Base-by-base conservation (phyloP, 2,329 filamentous ascomycete genomes). In the Colletotrichum siamense region DNA sequence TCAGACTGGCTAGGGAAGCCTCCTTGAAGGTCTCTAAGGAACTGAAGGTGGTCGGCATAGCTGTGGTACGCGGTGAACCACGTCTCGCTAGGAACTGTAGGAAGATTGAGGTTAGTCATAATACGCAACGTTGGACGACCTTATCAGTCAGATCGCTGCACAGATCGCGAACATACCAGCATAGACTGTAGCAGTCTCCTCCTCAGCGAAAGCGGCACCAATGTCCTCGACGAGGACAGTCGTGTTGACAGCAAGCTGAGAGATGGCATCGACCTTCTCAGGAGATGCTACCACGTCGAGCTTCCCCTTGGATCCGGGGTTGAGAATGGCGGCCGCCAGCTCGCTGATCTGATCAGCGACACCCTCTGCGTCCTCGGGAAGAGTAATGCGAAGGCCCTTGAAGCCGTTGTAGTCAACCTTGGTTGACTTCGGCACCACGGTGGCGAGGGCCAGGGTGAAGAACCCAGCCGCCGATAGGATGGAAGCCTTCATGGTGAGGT, bases 21-120 rank as follows among this genome's bases (percentile, higher is more conserved):
- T 0, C 82, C 78, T 16, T 85, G 83, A 3, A 92, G 81, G 63
- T 89, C 86, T 0, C 81, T 80, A 26, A 91, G 83, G 76, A 86
- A 92, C 28, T 85, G 80, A 9, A 88, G 69, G 79, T 92, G 90
- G 73, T 91, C 87, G 3, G 83, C 83, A 73, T 90, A 91, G 3
- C 82, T 59, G 77, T 92, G 90, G 79, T 92, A 92, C 1, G 84
- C 84, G 61, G 88, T 85, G 82, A 91, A 92, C 86, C 88, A 92
- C 6, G 86, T 81, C 24, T 82, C 79, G 18, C 69, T 70, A 15
- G 76, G 76, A 2, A 67, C 76, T 76, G 0, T 52, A 0, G 0
- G 15, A 12, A 22, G 39, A 15, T 8, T 10, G 10, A 22, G 7
- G 44, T 22, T n/a, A 49, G 18, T 5, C 18, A 44, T 0, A 8